Evolutionary conservation across 192 early-diverging fungal species (phyloP).

Genomic region (Umbelopsis isabellina): DNA sequence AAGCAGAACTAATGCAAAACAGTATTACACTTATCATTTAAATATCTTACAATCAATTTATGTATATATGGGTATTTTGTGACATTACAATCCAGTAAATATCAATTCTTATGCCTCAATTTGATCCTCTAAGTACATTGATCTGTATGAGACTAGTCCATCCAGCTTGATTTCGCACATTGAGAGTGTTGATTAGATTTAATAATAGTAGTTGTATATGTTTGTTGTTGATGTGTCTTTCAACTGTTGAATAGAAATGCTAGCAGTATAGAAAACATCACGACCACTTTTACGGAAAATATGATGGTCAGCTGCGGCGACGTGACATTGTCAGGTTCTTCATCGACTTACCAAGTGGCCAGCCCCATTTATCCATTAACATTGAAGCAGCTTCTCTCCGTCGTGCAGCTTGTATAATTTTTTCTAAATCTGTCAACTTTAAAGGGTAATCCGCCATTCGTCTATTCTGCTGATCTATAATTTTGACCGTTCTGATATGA

Average conservation of each 20-base stretch:
- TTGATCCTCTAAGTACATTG: too few species aligned
- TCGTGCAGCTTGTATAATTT: constrained; percentile 5
- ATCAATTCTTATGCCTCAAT: too few species aligned
- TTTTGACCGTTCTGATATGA: constrained; percentile 10
- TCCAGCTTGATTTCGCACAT: neutral
- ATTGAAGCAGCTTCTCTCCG: constrained; percentile 11
- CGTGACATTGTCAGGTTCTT: too few species aligned
- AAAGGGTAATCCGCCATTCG: constrained; percentile 3
- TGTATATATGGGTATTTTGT: constrained; percentile 6
- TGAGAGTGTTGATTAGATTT: neutral
- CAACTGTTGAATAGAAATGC: constrained; percentile 12
- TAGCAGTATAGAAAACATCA: neutral
- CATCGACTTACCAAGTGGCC: neutral
- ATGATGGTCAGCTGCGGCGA: neutral
- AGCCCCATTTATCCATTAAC: constrained; percentile 13
- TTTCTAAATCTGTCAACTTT: neutral
- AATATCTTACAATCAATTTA: neutral
- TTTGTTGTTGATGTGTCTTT: neutral
- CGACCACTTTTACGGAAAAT: neutral
- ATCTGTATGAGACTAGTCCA: too few species aligned
- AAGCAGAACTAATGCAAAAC: neutral
- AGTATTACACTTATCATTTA: neutral
- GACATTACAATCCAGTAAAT: neutral
- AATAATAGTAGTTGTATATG: too few species aligned
- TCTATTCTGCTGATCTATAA: constrained; percentile 15